Conservation (phyloP, 768 basidiomycete genomes). For the Boletus vermiculosoides region DNA sequence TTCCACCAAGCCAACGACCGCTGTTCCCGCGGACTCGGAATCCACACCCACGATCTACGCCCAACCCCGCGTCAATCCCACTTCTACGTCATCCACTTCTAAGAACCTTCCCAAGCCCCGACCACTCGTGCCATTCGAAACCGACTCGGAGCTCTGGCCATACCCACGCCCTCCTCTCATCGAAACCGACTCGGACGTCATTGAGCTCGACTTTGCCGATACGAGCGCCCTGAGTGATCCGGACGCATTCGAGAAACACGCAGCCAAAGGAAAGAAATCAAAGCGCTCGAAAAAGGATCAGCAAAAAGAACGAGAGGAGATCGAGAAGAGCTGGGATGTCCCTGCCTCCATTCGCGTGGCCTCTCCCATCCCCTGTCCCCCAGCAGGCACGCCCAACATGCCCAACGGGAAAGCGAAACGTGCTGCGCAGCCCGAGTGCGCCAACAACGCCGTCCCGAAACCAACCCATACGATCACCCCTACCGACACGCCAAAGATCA, state of each 20-base stretch:
- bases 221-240: constrained; percentile 72
- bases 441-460: constrained; percentile 4
- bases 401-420: constrained; percentile 29
- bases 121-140: constrained; percentile 57
- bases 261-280: constrained; percentile 25
- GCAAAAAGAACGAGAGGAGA: constrained; percentile 43
- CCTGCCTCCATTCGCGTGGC: constrained; percentile 32
- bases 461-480: not conserved
- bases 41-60: constrained; percentile 14
- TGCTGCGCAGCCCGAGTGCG: constrained; percentile 4
- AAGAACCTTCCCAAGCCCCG: constrained; percentile 31
- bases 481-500: constrained; percentile 12
- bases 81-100: constrained; percentile 10
- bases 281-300: constrained; percentile 35
- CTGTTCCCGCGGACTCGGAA: constrained; percentile 3
- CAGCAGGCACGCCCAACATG: constrained; percentile 18
- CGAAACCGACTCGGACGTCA: constrained; percentile 51
- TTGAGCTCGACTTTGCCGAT: constrained; percentile 75
- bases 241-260: constrained; percentile 46
- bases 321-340: constrained; percentile 64
- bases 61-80: constrained; percentile 7
- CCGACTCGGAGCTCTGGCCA: constrained; percentile 71
- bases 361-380: constrained; percentile 13
- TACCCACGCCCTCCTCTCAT: constrained; percentile 52
- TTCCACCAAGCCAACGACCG: not conserved